phyloP scores from a whole-genome alignment of 768 basidiomycete genomes.

The Plicaturopsis crispa region DNA sequence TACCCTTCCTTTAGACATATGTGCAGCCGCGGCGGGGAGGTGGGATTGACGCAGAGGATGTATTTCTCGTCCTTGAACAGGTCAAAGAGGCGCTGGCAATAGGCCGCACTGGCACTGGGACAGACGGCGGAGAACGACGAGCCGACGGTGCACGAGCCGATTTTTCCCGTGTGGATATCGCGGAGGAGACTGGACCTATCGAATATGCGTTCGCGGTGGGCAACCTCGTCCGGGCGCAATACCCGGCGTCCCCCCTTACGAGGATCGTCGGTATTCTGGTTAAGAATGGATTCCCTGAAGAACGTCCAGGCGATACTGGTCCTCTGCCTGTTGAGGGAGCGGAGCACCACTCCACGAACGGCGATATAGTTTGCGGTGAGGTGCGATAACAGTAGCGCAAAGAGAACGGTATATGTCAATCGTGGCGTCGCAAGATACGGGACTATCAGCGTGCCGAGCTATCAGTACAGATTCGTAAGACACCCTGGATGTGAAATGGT shows the following conservation, averaged over 20 bases:
- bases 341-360: constrained; percentile 49
- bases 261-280: constrained; percentile 13
- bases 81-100: constrained; percentile 20
- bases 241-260: too few species aligned
- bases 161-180: constrained; percentile 22
- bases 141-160: constrained; percentile 44
- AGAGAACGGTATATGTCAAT: constrained; percentile 43
- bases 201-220: constrained; percentile 39
- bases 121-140: constrained; percentile 32
- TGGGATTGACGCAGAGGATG: constrained; percentile 42
- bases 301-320: constrained; percentile 42
- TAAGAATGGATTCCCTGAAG: constrained; percentile 19
- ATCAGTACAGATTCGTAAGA: neutral
- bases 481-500: neutral
- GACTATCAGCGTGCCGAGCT: constrained; percentile 58
- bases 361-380: constrained; percentile 52
- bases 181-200: constrained; percentile 29
- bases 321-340: constrained; percentile 55
- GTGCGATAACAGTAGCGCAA: constrained; percentile 45
- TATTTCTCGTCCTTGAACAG: constrained; percentile 41
- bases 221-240: constrained; percentile 26
- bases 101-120: constrained; percentile 15
- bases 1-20: constrained; percentile 48
- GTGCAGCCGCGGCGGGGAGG: constrained; percentile 25
- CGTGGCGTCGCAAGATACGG: constrained; percentile 41